Conservation (phyloP, 1,139 yeast genomes). For the Diutina ranongensis region DNA sequence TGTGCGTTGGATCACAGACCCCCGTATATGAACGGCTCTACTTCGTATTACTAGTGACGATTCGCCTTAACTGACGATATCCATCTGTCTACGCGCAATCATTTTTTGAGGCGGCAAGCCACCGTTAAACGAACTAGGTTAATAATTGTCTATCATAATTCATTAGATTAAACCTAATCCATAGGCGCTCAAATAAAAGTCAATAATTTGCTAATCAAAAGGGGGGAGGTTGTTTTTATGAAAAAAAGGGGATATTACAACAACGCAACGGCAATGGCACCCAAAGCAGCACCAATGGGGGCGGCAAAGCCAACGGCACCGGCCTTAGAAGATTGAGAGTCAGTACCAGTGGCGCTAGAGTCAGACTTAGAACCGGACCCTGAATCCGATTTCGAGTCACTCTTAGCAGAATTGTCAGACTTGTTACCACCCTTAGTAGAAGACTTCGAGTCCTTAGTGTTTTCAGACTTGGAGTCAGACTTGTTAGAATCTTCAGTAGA, state of each 20-base stretch:
- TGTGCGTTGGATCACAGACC: too few species aligned
- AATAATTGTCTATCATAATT: background rate
- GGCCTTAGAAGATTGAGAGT: background rate
- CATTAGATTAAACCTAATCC: background rate
- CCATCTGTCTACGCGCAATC: too few species aligned
- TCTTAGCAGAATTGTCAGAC: background rate
- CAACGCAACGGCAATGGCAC: conserved; percentile 6
- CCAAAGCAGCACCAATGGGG: conserved; percentile 4
- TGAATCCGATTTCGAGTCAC: background rate
- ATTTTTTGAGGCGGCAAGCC: too few species aligned
- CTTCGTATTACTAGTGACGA: too few species aligned
- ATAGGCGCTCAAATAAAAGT: background rate
- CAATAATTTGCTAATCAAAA: background rate
- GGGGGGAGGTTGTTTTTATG: background rate
- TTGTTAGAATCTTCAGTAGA: background rate
- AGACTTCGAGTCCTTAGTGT: background rate
- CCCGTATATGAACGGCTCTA: too few species aligned
- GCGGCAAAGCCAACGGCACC: conserved; percentile 1
- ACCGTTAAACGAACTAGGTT: too few species aligned
- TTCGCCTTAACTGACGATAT: too few species aligned
- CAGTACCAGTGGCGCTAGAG: background rate
- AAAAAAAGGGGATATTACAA: background rate
- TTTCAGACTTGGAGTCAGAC: background rate
- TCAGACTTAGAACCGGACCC: background rate
- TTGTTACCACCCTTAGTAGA: background rate